Conservation (phyloP, 106 monocot species). For the Acorus gramineus region DNA sequence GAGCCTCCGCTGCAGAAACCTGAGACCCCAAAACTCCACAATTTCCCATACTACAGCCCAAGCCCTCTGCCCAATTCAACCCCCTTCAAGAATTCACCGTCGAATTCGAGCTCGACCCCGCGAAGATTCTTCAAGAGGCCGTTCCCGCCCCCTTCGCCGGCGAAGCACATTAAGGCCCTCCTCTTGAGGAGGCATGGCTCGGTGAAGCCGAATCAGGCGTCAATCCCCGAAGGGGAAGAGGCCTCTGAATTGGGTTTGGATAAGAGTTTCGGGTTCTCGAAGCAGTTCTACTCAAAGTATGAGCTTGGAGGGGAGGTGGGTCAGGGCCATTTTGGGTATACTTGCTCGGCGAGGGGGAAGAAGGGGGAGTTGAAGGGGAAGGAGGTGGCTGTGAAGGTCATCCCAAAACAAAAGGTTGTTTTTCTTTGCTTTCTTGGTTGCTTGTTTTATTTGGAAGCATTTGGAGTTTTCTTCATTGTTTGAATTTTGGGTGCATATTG, state of each 20-base stretch:
- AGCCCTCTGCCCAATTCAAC: conserved; percentile 42
- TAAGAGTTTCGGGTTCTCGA: conserved; percentile 73
- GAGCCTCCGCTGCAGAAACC: conserved; percentile 7
- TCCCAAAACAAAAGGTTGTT: conserved; percentile 71
- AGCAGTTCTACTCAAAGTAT: conserved; percentile 55
- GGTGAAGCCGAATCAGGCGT: conserved; percentile 45
- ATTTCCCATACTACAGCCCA: conserved; percentile 53
- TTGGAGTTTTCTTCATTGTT: too few species aligned
- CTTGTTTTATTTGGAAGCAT: too few species aligned
- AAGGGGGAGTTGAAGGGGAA: conserved; percentile 78
- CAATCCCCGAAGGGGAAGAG: conserved; percentile 61
- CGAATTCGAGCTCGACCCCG: conserved; percentile 51
- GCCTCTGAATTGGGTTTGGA: conserved; percentile 32
- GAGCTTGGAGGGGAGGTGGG: conserved; percentile 71
- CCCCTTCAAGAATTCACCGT: conserved; percentile 49
- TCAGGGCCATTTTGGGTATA: conserved; percentile 77
- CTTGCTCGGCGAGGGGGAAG: conserved; percentile 59
- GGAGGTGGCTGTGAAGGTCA: conserved; percentile 80
- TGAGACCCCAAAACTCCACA: conserved; percentile 34
- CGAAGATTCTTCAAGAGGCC: conserved; percentile 53
- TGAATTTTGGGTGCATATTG: too few species aligned
- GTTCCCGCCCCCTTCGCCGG: conserved; percentile 84
- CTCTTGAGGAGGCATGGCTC: conserved; percentile 57
- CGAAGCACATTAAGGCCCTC: conserved; percentile 79
- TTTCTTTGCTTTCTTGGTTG: too few species aligned